phyloP scores from a whole-genome alignment of 2,329 filamentous ascomycete genomes.

The Pseudogymnoascus sp. region DNA sequence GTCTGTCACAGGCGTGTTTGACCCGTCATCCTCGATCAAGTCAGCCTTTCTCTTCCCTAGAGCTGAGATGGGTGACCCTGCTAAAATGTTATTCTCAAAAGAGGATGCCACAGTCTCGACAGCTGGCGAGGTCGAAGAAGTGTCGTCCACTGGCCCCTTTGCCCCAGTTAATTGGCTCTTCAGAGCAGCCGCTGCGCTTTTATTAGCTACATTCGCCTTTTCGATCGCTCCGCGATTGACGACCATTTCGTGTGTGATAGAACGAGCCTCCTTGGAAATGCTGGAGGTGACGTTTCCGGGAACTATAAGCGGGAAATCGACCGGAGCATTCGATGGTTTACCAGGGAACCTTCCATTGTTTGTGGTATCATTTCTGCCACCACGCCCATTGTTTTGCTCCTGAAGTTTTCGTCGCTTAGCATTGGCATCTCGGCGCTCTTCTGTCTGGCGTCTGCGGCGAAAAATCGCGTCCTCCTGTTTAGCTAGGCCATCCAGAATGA shows the following conservation, averaged over 20 bases:
- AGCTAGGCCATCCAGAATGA: conserved; percentile 78
- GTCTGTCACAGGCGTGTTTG: conserved; percentile 44
- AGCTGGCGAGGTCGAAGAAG: conserved; percentile 13
- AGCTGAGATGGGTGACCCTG: conserved; percentile 37
- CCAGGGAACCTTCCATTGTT: conserved; percentile 20
- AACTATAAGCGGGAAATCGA: conserved; percentile 47
- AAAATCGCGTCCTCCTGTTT: conserved; percentile 94
- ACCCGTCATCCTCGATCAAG: conserved; percentile 51
- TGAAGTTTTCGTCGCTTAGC: conserved; percentile 71
- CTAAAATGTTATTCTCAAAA: conserved; percentile 8
- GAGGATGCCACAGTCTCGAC: conserved; percentile 24
- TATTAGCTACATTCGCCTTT: conserved; percentile 75
- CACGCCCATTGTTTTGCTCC: conserved; percentile 38
- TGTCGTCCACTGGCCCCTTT: conserved; percentile 23
- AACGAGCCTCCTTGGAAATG: conserved; percentile 47
- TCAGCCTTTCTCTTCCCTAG: conserved; percentile 72
- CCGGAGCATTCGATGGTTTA: conserved; percentile 29
- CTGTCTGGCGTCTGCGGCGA: conserved; percentile 72
- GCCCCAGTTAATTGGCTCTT: conserved; percentile 65
- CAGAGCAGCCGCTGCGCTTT: conserved; percentile 82
- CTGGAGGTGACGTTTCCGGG: conserved; percentile 40
- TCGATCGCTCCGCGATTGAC: conserved; percentile 60
- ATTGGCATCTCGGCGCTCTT: conserved; percentile 73
- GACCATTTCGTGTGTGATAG: conserved; percentile 79
- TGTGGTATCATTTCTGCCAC: conserved; percentile 24